Percentiles rank a stretch among this genome's conserved stretches.
These are phyloP conservation scores for Massariosphaeria phaeospora DNA, from an alignment of 495 filamentous ascomycete genomes.

Conservation along the genomic window DNA sequence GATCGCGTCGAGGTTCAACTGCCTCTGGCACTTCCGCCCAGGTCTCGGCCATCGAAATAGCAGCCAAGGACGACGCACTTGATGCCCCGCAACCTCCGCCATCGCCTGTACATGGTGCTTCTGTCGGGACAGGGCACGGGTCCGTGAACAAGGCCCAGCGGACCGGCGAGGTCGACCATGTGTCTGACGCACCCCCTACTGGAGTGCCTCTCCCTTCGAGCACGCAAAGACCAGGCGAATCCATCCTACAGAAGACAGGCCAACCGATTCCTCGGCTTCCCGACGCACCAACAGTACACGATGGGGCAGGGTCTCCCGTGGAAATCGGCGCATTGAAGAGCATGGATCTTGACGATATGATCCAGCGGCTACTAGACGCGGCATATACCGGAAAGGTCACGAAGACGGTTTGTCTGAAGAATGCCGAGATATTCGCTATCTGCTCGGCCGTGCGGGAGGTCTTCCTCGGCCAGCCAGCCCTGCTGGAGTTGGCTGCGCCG, in stretches of 20 bases:
- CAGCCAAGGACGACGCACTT: constrained; percentile 38
- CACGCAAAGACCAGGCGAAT: constrained; percentile 60
- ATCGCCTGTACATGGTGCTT: constrained; percentile 77
- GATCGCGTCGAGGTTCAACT: constrained; percentile 37
- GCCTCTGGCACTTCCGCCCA: constrained; percentile 40
- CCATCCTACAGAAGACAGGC: constrained; percentile 76
- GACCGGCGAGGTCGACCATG: constrained; percentile 86
- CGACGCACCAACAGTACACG: constrained; percentile 20
- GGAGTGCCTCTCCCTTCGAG: constrained; percentile 48
- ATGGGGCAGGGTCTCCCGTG: constrained; percentile 45
- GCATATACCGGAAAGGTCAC: constrained; percentile 95
- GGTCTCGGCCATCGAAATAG: constrained; percentile 31
- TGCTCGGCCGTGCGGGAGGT: constrained; percentile 81
- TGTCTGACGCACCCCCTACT: constrained; percentile 85
- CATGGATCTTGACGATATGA: constrained; percentile 95
- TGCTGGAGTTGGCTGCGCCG: constrained; percentile 88
- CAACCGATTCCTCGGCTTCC: constrained; percentile 33
- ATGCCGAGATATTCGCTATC: constrained; percentile 92
- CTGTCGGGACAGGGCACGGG: constrained; percentile 68
- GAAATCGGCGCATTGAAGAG: constrained; percentile 76
- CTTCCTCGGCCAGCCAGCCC: constrained; percentile 84
- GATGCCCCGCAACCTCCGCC: constrained; percentile 73
- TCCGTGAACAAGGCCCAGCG: constrained; percentile 76
- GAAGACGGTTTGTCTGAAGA: constrained; percentile 94
- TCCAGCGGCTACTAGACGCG: constrained; percentile 86